Percentiles rank a stretch among this genome's conserved stretches.
Conservation (phyloP, 163 green algal genomes). For the Dunaliella salina region DNA sequence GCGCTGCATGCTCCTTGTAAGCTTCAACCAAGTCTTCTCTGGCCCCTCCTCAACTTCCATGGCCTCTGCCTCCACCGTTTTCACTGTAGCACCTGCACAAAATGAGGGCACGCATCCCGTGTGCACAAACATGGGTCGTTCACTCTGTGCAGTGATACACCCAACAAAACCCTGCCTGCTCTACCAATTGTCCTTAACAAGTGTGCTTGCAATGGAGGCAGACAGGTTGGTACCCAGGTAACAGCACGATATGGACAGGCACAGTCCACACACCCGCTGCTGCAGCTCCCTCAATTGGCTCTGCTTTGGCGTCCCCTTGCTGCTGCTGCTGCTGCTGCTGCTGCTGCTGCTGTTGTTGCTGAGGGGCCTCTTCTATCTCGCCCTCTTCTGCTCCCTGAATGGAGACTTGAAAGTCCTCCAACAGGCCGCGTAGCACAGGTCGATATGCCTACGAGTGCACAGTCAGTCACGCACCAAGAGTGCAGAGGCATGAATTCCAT, state of each 20-base stretch:
- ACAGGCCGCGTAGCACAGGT: constrained; percentile 31
- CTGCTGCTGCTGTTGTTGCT: constrained; percentile 10
- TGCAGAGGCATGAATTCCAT: too few relatives aligned
- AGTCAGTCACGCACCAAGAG: not conserved
- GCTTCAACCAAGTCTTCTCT: constrained; percentile 15
- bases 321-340: constrained; percentile 1
- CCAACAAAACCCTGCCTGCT: too few relatives aligned
- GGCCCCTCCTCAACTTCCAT: not conserved
- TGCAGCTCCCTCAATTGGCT: not conserved
- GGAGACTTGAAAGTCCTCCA: constrained; percentile 9
- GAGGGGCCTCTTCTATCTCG: constrained; percentile 44
- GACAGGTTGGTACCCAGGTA: too few relatives aligned
- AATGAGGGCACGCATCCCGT: too few relatives aligned
- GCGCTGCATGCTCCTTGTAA: constrained; percentile 10
- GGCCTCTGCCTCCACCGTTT: not conserved
- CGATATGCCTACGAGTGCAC: constrained; percentile 25
- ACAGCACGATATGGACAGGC: too few relatives aligned
- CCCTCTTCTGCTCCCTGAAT: constrained; percentile 37
- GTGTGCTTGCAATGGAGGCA: too few relatives aligned
- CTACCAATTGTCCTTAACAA: too few relatives aligned
- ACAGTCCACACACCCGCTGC: too few relatives aligned
- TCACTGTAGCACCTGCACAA: not conserved
- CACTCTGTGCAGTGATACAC: too few relatives aligned
- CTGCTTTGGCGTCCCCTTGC: not conserved
- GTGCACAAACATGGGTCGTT: too few relatives aligned